Conservation (phyloP, 306 rosid species). For the Heteromeles arbutifolia region DNA sequence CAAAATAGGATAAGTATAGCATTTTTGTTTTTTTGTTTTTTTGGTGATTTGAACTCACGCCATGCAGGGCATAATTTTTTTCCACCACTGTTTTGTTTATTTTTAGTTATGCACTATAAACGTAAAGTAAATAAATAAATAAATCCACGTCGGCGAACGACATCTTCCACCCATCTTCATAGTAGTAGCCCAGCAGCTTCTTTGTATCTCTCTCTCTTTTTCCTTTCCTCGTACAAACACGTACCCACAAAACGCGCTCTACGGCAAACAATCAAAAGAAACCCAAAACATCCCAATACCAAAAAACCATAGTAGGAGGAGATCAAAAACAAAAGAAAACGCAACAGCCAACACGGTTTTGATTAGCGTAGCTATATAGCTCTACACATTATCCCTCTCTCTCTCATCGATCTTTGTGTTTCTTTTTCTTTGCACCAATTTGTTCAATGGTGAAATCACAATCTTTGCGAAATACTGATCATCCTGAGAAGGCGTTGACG, state of each 20-base stretch:
- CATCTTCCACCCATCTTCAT: constrained; percentile 18
- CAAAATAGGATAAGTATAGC: no score
- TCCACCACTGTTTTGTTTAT: no score
- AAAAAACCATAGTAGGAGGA: neutral
- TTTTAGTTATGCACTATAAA: no score
- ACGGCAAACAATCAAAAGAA: constrained; percentile 3
- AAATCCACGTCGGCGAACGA: neutral
- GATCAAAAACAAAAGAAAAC: no score
- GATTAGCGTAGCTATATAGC: no score
- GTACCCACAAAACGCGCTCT: constrained; percentile 18
- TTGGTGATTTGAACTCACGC: no score
- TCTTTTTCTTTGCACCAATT: neutral
- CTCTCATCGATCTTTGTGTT: neutral
- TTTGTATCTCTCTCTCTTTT: neutral
- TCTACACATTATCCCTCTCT: neutral
- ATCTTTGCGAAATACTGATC: neutral
- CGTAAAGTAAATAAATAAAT: no score
- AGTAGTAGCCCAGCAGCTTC: constrained; percentile 45
- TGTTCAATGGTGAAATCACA: neutral
- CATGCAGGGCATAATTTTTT: no score
- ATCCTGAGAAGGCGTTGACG: neutral
- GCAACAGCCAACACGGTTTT: no score
- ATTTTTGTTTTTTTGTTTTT: no score
- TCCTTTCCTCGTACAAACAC: constrained; percentile 7
- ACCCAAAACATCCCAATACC: neutral